A percentile compares a stretch with the other conserved stretches of the same genome.
These are phyloP conservation scores for Teunomyces tritomae DNA, from an alignment of 805 yeast species.

Conservation along the genomic window DNA sequence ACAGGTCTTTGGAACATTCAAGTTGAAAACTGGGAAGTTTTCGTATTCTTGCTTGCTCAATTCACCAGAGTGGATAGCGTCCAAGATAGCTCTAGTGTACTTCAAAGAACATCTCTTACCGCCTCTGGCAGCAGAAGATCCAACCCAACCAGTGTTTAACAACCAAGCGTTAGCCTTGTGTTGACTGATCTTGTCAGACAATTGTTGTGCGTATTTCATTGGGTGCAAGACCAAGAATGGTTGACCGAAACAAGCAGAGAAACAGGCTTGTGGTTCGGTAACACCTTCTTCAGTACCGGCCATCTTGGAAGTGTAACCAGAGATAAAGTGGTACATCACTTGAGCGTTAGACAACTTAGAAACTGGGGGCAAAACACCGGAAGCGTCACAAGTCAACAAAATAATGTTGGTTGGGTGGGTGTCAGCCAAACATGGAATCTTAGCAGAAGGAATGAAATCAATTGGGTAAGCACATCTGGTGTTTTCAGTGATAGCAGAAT, in stretches of 20 bases:
- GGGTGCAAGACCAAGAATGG: slow-evolving; percentile 98
- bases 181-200: slow-evolving; percentile 84
- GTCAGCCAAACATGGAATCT: slow-evolving; percentile 90
- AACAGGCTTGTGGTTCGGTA: slow-evolving; percentile 96
- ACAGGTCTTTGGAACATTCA: slow-evolving; percentile 79
- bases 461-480: slow-evolving; percentile 99
- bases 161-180: slow-evolving; percentile 94
- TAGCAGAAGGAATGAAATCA: slow-evolving; percentile 93
- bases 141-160: slow-evolving; percentile 98
- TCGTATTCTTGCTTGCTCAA: slow-evolving; percentile 79
- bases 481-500: slow-evolving; percentile 86
- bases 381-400: slow-evolving; percentile 93
- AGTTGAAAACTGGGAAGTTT: slow-evolving; percentile 79
- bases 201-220: slow-evolving; percentile 95
- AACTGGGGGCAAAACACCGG: slow-evolving; percentile 97
- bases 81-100: slow-evolving; percentile 94
- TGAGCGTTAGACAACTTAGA: slow-evolving; percentile 91
- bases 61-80: slow-evolving; percentile 90
- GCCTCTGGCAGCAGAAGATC: slow-evolving; percentile 86
- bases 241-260: slow-evolving; percentile 98
- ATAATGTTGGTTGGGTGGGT: slow-evolving; percentile 90
- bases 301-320: slow-evolving; percentile 99
- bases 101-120: slow-evolving; percentile 97
- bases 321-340: slow-evolving; percentile 98
- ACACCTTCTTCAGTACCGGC: slow-evolving; percentile 99